Evolutionary conservation across 805 yeast genomes (phyloP).

Genomic region (Metschnikowia baotianmanensis): DNA sequence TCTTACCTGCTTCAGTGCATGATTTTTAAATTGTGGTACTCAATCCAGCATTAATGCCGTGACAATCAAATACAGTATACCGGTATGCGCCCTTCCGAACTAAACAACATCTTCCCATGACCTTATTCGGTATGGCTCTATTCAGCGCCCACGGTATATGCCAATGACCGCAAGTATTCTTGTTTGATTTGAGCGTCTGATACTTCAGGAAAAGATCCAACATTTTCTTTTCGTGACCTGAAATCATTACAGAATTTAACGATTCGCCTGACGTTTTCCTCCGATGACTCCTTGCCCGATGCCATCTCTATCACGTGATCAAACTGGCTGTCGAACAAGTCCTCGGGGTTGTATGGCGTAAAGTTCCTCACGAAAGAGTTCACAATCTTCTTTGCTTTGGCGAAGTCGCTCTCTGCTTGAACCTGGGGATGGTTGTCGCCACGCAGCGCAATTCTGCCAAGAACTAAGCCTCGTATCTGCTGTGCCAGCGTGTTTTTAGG

Average conservation of each 20-base stretch:
- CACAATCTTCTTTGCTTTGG: constrained; percentile 61
- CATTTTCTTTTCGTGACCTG: neutral
- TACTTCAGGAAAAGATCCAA: neutral
- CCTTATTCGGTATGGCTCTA: neutral
- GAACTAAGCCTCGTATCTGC: constrained; percentile 51
- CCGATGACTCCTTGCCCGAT: constrained; percentile 25
- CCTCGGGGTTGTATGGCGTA: constrained; percentile 49
- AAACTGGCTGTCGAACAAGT: constrained; percentile 63
- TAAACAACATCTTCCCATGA: too few relatives aligned
- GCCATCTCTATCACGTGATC: constrained; percentile 62
- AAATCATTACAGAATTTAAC: constrained; percentile 4
- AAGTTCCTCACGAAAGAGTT: constrained; percentile 68
- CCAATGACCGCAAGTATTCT: neutral
- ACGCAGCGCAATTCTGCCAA: constrained; percentile 56
- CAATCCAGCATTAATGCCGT: too few relatives aligned
- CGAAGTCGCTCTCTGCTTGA: constrained; percentile 48
- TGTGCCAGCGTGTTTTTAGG: constrained; percentile 29
- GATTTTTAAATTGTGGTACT: too few relatives aligned
- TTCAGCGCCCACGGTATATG: neutral
- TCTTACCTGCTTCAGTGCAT: too few relatives aligned
- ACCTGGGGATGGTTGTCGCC: constrained; percentile 92
- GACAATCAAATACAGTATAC: too few relatives aligned
- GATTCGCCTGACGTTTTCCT: constrained; percentile 13
- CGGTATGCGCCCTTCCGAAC: neutral
- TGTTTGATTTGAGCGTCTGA: constrained; percentile 1